Evolutionary conservation across 148 eudicot genomes (phyloP).

Genomic region (Beta vulgaris): DNA sequence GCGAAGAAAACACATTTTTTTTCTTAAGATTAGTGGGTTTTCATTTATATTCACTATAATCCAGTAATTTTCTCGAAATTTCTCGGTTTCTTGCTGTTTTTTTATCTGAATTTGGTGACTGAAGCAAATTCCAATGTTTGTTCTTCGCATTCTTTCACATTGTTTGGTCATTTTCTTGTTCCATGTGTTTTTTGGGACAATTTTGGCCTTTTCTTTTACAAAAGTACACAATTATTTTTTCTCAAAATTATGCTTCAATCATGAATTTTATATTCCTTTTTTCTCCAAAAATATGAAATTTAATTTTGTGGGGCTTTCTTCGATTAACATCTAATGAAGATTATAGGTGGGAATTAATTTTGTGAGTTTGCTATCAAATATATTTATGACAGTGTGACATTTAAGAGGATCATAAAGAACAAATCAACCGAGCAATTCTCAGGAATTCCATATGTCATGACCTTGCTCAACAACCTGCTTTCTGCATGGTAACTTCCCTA

Average conservation of each 20-base stretch:
- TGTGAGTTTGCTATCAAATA: conserved; percentile 1
- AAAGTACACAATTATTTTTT: neutral
- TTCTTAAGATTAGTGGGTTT: conserved; percentile 4
- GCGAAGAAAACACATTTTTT: neutral
- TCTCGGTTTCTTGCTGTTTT: neutral
- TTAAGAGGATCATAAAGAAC: conserved; percentile 62
- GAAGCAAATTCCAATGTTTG: neutral
- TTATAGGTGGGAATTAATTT: conserved; percentile 4
- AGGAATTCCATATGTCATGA: conserved; percentile 74
- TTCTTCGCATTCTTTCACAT: neutral
- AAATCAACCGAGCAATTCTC: conserved; percentile 73
- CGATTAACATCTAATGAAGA: conserved; percentile 2
- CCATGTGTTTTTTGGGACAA: conserved; percentile 21
- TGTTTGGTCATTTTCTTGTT: conserved; percentile 18
- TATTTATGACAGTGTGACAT: conserved; percentile 58
- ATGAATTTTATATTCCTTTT: neutral
- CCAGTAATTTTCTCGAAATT: neutral
- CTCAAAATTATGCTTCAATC: neutral
- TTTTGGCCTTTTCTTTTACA: conserved; percentile 24
- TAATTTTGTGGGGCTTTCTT: conserved; percentile 22
- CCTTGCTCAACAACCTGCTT: conserved; percentile 76
- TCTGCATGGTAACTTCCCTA: conserved; percentile 52
- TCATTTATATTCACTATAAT: neutral
- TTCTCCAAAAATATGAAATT: neutral
- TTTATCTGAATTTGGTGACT: neutral